Evolutionary conservation across 73 alveolate genomes (phyloP).

Genomic region (Paramecium sonneborni): DNA sequence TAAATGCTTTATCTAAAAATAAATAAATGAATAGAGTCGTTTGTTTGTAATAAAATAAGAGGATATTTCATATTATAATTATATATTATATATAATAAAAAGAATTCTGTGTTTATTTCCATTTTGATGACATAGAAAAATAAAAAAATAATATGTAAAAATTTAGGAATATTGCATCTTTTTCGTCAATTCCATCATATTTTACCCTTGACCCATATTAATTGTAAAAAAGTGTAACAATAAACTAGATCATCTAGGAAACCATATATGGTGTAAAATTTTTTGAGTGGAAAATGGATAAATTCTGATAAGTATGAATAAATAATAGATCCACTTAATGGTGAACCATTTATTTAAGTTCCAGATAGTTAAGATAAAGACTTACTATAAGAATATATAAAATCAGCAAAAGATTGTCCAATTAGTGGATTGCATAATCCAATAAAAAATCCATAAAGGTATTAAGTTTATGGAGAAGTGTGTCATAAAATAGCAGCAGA

Average conservation of each 20-base stretch:
- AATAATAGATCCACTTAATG: conserved; percentile 77
- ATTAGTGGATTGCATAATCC: conserved; percentile 85
- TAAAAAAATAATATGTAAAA: not conserved
- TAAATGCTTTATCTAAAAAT: no score
- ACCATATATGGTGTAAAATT: conserved; percentile 67
- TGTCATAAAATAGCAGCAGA: conserved; percentile 73
- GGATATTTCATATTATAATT: not conserved
- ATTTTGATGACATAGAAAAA: not conserved
- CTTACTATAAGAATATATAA: conserved; percentile 64
- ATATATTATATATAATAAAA: not conserved
- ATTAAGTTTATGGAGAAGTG: conserved; percentile 78
- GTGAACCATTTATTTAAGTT: conserved; percentile 62
- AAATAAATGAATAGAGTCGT: no score
- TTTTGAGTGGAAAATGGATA: conserved; percentile 77
- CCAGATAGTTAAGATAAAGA: conserved; percentile 70
- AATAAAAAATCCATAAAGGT: conserved; percentile 81
- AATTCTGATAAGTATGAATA: conserved; percentile 56
- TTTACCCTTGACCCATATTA: not conserved
- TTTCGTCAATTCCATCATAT: conserved; percentile 35
- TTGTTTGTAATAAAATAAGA: not conserved
- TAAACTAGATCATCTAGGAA: not conserved
- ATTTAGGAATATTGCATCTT: not conserved
- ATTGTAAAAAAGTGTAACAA: not conserved
- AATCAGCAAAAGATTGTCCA: conserved; percentile 62
- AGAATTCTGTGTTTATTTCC: not conserved